Percentiles rank a stretch among this genome's conserved stretches.
phyloP scores from a whole-genome alignment of 768 basidiomycete species.

The Serendipita sp. region DNA sequence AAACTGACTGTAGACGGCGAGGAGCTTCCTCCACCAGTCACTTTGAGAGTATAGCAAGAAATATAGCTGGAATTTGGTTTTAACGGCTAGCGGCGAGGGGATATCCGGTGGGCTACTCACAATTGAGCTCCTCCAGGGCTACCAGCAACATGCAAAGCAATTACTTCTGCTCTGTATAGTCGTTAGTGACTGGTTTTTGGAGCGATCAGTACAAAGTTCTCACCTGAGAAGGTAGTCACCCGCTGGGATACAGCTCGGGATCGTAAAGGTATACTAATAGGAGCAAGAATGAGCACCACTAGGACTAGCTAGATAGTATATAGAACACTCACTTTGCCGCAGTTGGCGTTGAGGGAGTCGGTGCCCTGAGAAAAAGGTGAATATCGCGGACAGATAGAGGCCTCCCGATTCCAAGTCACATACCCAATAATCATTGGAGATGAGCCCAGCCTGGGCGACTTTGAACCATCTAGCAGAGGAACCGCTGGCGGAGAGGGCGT shows the following conservation, averaged over 20 bases:
- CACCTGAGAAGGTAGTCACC: conserved; percentile 36
- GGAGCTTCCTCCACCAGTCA: conserved; percentile 31
- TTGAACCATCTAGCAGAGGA: conserved; percentile 35
- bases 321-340: conserved; percentile 8
- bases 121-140: conserved; percentile 25
- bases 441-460: conserved; percentile 11
- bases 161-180: too few relatives aligned
- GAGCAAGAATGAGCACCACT: neutral
- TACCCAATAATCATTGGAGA: neutral
- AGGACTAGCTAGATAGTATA: neutral
- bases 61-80: conserved; percentile 26
- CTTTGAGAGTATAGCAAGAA: conserved; percentile 32
- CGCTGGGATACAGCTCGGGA: conserved; percentile 27
- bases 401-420: neutral
- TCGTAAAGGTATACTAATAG: conserved; percentile 33
- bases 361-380: conserved; percentile 7
- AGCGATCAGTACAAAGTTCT: conserved; percentile 32
- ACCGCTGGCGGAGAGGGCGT: conserved; percentile 32
- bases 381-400: too few relatives aligned
- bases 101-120: conserved; percentile 15
- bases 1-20: conserved; percentile 31
- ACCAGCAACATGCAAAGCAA: conserved; percentile 31
- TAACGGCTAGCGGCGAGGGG: neutral
- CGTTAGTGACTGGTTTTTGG: neutral
- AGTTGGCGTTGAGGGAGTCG: conserved; percentile 12